Evolutionary conservation across 495 filamentous ascomycete genomes (phyloP).

Genomic region (Podospora bellae-mahoneyi): DNA sequence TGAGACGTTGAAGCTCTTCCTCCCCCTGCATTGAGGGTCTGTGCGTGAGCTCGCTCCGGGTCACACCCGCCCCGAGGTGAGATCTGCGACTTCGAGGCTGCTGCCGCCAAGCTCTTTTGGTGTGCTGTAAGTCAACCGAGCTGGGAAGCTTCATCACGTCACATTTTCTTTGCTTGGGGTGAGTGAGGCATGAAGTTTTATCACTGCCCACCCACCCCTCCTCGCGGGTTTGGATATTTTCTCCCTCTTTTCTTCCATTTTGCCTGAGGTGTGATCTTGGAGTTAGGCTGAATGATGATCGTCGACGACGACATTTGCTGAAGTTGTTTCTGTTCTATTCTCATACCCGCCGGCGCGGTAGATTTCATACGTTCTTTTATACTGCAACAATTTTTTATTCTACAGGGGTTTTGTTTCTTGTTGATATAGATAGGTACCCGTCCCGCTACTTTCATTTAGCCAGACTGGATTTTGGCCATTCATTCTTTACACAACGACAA

Average conservation of each 20-base stretch:
- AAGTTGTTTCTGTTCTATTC: conserved; percentile 17
- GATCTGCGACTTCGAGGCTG: conserved; percentile 12
- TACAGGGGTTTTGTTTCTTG: background rate
- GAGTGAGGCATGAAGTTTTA: conserved; percentile 1
- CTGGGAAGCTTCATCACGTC: background rate
- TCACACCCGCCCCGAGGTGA: conserved; percentile 6
- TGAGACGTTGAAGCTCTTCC: background rate
- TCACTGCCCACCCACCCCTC: conserved; percentile 1
- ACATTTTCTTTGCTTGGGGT: background rate
- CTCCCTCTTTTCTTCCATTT: conserved; percentile 25
- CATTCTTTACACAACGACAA: background rate
- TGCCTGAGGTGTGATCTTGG: conserved; percentile 20
- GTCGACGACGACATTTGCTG: conserved; percentile 17
- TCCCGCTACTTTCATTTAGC: conserved; percentile 15
- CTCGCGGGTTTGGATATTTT: conserved; percentile 8
- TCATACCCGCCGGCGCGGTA: conserved; percentile 34
- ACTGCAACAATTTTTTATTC: background rate
- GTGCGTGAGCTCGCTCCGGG: conserved; percentile 13
- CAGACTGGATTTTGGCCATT: conserved; percentile 9
- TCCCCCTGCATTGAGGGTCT: background rate
- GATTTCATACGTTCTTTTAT: background rate
- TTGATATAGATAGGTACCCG: background rate
- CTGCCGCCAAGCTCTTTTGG: background rate
- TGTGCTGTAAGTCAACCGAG: background rate
- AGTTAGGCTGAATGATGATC: conserved; percentile 33